phyloP scores from a whole-genome alignment of 2,329 filamentous ascomycete genomes.

The Byssoonygena ceratinophila region DNA sequence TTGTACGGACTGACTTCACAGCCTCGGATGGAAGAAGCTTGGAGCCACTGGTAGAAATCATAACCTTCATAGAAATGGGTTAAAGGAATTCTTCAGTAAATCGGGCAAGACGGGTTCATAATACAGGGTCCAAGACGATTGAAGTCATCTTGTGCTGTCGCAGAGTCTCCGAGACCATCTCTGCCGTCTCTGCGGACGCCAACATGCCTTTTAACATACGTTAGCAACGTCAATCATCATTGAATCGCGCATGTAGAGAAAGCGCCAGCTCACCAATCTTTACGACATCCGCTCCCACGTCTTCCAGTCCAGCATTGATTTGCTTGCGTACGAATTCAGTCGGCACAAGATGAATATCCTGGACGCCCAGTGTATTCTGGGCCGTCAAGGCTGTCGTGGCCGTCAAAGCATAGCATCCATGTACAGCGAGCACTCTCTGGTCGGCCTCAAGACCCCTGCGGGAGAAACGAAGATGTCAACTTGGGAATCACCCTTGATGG shows the following conservation, averaged over 20 bases:
- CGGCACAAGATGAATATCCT: conserved; percentile 69
- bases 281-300: conserved; percentile 79
- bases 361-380: conserved; percentile 80
- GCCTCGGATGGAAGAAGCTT: conserved; percentile 38
- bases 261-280: conserved; percentile 60
- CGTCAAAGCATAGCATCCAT: conserved; percentile 92
- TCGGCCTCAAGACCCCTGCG: conserved; percentile 83
- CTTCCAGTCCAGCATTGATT: conserved; percentile 71
- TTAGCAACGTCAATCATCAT: conserved; percentile 5
- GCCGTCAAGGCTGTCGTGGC: conserved; percentile 92
- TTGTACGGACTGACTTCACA: conserved; percentile 31
- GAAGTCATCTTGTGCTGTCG: conserved; percentile 46
- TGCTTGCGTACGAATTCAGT: conserved; percentile 70
- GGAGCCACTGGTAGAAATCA: conserved; percentile 53
- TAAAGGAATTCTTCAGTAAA: background rate
- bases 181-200: conserved; percentile 59
- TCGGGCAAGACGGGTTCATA: background rate
- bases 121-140: conserved; percentile 66
- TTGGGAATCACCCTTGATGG: conserved; percentile 9
- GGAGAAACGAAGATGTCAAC: background rate
- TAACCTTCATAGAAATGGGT: conserved; percentile 55
- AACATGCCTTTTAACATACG: conserved; percentile 57
- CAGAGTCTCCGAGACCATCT: conserved; percentile 56
- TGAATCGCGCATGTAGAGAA: background rate
- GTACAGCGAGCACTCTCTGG: conserved; percentile 84